A percentile compares a stretch with the other conserved stretches of the same genome.
Evolutionary conservation across 441 rosid species (phyloP).

Genomic region (Flueggea neowawraea): DNA sequence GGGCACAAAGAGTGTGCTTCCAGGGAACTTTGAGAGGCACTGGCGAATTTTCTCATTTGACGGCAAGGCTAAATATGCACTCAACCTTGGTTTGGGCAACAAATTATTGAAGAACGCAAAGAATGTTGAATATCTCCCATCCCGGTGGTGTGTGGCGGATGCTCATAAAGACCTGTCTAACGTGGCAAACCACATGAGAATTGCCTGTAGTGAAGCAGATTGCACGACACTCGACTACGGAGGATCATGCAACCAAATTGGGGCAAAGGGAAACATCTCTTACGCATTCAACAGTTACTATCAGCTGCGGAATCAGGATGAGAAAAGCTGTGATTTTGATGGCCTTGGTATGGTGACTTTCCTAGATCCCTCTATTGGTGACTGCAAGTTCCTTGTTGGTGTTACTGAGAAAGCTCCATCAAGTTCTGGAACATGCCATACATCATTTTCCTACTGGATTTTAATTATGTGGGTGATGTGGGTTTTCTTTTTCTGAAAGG

Average conservation of each 20-base stretch:
- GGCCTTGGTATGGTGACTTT: slow-evolving; percentile 89
- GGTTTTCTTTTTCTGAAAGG: slow-evolving; percentile 34
- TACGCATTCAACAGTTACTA: slow-evolving; percentile 96
- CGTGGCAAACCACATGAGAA: slow-evolving; percentile 67
- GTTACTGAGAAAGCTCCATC: slow-evolving; percentile 54
- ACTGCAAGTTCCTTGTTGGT: slow-evolving; percentile 88
- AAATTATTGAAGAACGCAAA: slow-evolving; percentile 60
- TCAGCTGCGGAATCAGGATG: slow-evolving; percentile 80
- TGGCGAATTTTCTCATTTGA: slow-evolving; percentile 99
- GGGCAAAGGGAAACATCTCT: slow-evolving; percentile 79
- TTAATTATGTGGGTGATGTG: slow-evolving; percentile 34
- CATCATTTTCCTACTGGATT: slow-evolving; percentile 30
- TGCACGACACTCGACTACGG: slow-evolving; percentile 88
- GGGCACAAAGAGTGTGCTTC: slow-evolving; percentile 78
- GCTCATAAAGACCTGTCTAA: slow-evolving; percentile 58
- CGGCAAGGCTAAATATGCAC: slow-evolving; percentile 89
- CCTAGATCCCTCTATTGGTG: slow-evolving; percentile 82
- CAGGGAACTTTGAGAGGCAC: slow-evolving; percentile 94
- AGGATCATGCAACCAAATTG: slow-evolving; percentile 84
- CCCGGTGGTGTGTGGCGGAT: slow-evolving; percentile 94
- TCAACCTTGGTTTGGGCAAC: slow-evolving; percentile 76
- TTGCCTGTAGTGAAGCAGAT: slow-evolving; percentile 82
- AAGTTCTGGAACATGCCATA: slow-evolving; percentile 10
- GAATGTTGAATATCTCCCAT: slow-evolving; percentile 75
- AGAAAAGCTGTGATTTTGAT: slow-evolving; percentile 71